Base-by-base conservation (phyloP, 2,329 filamentous ascomycete genomes). In the Xylariaceae sp. region DNA sequence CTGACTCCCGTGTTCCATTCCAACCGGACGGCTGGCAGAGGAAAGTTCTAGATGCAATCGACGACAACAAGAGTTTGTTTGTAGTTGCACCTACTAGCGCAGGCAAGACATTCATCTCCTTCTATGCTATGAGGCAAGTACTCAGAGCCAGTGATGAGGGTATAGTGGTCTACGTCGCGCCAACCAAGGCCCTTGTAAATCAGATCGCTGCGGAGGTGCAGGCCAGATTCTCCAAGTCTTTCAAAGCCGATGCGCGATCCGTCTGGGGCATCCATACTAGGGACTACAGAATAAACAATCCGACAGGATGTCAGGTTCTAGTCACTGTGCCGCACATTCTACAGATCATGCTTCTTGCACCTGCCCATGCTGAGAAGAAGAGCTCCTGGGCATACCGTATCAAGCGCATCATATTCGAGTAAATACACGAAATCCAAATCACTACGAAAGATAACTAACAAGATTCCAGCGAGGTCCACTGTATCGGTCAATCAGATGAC, bases 41-140 rank as follows among this genome's bases (percentile, higher is more conserved):
- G 53, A 78, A 84, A 33, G 89, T 93, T 0, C 78, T 94, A 0
- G 88, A 94, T 61, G 83, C 85, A 34, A 87, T 93, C 33, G 90
- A 94, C 69, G 80, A 79, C 0, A 79, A 89, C 51, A 83, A 86
- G 62, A 91, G 88, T 64, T 75, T 91, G 0, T 87, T 93, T 56
- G 88, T 92, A 0, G 86, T 93, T 7, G 90, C 90, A 0, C 90
- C 90, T 0, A 94, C 90, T 0, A 90, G 87, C 21, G 87, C 90
- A 0, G 90, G 90, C 61, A 94, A 93, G 72, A 94, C 90, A 0
- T 94, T 93, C 71, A 93, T 93, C 56, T 89, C 85, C 1, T 94
- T 93, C 71, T 92, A 94, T 65, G 90, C 90, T 1, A 94, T 93
- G 87, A 88, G 89, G 67, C 87, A 90, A 67, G 78, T 92, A 1